These are phyloP conservation scores for Ballota nigra DNA, from an alignment of 257 asterid species.

Conservation along the genomic window DNA sequence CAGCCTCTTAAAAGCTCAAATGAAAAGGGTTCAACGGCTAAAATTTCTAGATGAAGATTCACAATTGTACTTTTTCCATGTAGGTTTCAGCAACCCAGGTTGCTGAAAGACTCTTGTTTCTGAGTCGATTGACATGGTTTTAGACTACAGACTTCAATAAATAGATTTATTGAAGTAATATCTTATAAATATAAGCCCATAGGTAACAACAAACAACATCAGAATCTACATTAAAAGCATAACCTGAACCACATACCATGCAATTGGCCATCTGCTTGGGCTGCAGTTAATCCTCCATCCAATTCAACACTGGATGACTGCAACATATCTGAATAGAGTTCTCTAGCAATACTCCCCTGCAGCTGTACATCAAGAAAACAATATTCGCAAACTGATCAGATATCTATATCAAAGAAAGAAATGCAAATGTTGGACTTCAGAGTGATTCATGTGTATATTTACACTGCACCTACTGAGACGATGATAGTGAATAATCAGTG, in stretches of 20 bases:
- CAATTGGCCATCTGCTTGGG: conserved; percentile 4
- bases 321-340: conserved; percentile 44
- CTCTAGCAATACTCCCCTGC: conserved; percentile 48
- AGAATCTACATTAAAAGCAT: neutral
- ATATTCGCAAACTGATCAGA: neutral
- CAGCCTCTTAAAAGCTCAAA: neutral
- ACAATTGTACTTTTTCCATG: neutral
- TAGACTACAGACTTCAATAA: neutral
- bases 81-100: neutral
- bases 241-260: conserved; percentile 28
- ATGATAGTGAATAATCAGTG: neutral
- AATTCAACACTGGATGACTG: conserved; percentile 33
- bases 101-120: neutral
- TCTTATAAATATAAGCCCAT: neutral
- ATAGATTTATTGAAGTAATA: neutral
- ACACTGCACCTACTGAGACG: neutral
- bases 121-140: neutral
- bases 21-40: neutral
- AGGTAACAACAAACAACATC: neutral
- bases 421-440: neutral
- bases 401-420: neutral
- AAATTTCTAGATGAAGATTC: neutral
- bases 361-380: conserved; percentile 18
- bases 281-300: conserved; percentile 23
- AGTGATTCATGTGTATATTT: neutral